These are phyloP conservation scores for Skeletonema potamos DNA, from an alignment of 108 stramenopile genomes.

Conservation along the genomic window DNA sequence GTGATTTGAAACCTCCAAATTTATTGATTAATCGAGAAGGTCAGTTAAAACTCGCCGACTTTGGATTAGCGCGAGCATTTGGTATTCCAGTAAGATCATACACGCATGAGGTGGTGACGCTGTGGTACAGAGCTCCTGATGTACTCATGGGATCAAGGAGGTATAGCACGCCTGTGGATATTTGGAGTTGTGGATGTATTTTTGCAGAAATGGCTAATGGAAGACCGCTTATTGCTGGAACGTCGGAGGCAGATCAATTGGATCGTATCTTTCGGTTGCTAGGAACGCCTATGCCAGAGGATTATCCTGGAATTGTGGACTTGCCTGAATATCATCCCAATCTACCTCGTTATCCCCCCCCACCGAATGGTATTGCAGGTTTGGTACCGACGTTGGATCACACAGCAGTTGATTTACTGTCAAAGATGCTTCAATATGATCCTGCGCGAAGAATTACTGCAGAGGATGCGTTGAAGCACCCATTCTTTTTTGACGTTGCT, in stretches of 20 bases:
- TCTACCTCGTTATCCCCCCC: constrained; percentile 82
- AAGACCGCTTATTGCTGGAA: constrained; percentile 85
- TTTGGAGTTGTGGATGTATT: constrained; percentile 98
- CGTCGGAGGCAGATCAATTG: constrained; percentile 89
- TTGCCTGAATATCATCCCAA: constrained; percentile 90
- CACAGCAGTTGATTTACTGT: constrained; percentile 84
- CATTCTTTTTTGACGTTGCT: constrained; percentile 91
- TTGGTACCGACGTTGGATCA: constrained; percentile 86
- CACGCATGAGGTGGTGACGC: constrained; percentile 96
- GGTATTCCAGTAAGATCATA: constrained; percentile 95
- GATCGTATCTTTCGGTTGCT: constrained; percentile 90
- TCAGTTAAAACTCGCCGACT: constrained; percentile 98
- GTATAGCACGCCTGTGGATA: constrained; percentile 98
- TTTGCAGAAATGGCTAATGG: constrained; percentile 99
- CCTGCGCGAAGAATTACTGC: constrained; percentile 90
- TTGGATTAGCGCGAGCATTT: constrained; percentile 98
- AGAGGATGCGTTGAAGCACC: constrained; percentile 91
- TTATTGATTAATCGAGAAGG: constrained; percentile 96
- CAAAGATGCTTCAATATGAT: constrained; percentile 91
- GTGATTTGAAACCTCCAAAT: constrained; percentile 97
- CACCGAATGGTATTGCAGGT: constrained; percentile 73
- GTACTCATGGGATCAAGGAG: constrained; percentile 95
- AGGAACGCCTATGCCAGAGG: constrained; percentile 75
- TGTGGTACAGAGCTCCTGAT: constrained; percentile 99
- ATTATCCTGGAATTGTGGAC: constrained; percentile 92